Evolutionary conservation across 2,329 filamentous ascomycete genomes (phyloP).

Genomic region (Diaporthe humulicola): DNA sequence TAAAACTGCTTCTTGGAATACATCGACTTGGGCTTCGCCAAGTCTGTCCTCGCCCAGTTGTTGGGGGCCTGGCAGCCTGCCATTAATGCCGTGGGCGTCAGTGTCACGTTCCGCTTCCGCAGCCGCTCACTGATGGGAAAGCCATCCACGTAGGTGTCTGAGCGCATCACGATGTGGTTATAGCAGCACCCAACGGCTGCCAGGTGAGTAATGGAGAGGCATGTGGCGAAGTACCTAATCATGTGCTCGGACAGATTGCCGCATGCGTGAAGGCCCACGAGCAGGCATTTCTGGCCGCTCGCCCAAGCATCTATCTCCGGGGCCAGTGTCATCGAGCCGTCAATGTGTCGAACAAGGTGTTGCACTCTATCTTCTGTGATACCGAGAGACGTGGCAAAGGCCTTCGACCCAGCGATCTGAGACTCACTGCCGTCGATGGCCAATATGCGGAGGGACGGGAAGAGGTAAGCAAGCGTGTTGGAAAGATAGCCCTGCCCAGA

Average conservation of each 20-base stretch:
- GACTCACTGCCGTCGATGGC: slow-evolving; percentile 50
- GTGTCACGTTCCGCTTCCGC: slow-evolving; percentile 40
- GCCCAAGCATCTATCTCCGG: slow-evolving; percentile 47
- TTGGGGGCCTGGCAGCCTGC: slow-evolving; percentile 50
- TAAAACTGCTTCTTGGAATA: slow-evolving; percentile 37
- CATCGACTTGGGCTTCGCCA: slow-evolving; percentile 39
- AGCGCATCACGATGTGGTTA: slow-evolving; percentile 49
- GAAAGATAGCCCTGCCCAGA: slow-evolving; percentile 50
- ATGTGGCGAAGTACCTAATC: slow-evolving; percentile 47
- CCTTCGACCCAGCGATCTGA: slow-evolving; percentile 47
- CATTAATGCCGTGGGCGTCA: slow-evolving; percentile 51
- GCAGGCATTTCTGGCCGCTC: slow-evolving; percentile 46
- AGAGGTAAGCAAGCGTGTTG: slow-evolving; percentile 47
- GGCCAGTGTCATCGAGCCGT: slow-evolving; percentile 43
- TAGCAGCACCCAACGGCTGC: slow-evolving; percentile 51
- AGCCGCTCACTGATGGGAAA: slow-evolving; percentile 54
- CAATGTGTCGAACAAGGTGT: slow-evolving; percentile 48
- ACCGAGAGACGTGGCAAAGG: slow-evolving; percentile 43
- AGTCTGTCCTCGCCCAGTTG: slow-evolving; percentile 48
- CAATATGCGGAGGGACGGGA: slow-evolving; percentile 45
- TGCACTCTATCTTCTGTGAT: slow-evolving; percentile 43
- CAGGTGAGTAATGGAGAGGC: slow-evolving; percentile 43
- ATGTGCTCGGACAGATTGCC: slow-evolving; percentile 51
- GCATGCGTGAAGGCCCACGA: slow-evolving; percentile 51
- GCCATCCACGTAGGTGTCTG: slow-evolving; percentile 53